Evolutionary conservation across 345 rosid genomes (phyloP).

Genomic region (Boechera stricta): DNA sequence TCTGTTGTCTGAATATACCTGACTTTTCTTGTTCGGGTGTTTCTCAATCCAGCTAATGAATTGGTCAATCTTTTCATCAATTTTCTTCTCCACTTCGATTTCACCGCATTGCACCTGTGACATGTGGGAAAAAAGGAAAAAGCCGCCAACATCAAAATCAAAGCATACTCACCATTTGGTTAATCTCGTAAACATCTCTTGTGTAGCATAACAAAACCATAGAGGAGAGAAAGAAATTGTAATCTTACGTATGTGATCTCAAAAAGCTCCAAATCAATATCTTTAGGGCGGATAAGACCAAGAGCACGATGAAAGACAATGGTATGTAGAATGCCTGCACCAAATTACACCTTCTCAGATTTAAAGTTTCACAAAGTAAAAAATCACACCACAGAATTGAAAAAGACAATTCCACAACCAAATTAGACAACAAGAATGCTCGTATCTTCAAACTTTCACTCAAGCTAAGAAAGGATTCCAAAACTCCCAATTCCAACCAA

Average conservation of each 20-base stretch:
- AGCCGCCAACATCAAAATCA: conserved; percentile 6
- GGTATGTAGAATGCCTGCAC: conserved; percentile 85
- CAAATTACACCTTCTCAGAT: conserved; percentile 18
- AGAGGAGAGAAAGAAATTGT: not conserved
- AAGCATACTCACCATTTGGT: not conserved
- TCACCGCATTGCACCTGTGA: conserved; percentile 90
- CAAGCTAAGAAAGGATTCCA: not conserved
- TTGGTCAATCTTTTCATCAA: conserved; percentile 91
- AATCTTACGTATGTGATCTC: conserved; percentile 81
- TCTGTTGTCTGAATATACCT: conserved; percentile 49
- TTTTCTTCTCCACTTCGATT: conserved; percentile 84
- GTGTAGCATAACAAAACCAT: not conserved
- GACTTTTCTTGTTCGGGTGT: conserved; percentile 95
- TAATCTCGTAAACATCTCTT: not conserved
- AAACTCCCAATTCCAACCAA: conserved; percentile 6
- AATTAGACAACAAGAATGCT: conserved; percentile 6
- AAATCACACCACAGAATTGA: not conserved
- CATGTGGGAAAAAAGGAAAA: not conserved
- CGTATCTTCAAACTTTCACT: not conserved
- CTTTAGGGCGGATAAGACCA: conserved; percentile 93
- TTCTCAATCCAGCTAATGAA: conserved; percentile 90
- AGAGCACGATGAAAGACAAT: conserved; percentile 91
- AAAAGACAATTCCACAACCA: not conserved
- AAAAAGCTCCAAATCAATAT: conserved; percentile 86
- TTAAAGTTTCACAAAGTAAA: conserved; percentile 8